phyloP scores from a whole-genome alignment of 2,329 filamentous ascomycete genomes.

The Daldinia sp. region DNA sequence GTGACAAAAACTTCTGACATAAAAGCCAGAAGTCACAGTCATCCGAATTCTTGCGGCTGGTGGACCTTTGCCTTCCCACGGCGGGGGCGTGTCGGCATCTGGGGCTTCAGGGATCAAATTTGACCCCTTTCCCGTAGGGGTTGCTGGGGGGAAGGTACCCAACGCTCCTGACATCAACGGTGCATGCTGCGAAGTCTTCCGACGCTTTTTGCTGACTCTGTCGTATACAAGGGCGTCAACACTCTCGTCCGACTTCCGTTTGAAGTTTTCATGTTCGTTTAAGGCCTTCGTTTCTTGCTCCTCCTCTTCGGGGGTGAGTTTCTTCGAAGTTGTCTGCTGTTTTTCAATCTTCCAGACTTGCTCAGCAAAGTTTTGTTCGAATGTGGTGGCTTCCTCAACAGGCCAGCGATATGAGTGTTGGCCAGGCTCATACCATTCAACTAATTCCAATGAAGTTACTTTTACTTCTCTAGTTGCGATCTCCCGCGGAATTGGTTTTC shows the following conservation, averaged over 20 bases:
- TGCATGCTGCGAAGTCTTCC: slow-evolving; percentile 47
- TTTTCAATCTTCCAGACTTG: slow-evolving; percentile 72
- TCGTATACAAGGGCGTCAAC: slow-evolving; percentile 66
- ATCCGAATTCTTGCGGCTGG: slow-evolving; percentile 85
- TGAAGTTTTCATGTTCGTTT: slow-evolving; percentile 64
- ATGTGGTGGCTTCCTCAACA: slow-evolving; percentile 75
- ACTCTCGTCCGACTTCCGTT: slow-evolving; percentile 65
- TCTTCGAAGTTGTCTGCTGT: slow-evolving; percentile 59
- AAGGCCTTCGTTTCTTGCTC: slow-evolving; percentile 63
- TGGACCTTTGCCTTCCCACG: slow-evolving; percentile 69
- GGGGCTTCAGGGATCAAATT: slow-evolving; percentile 62
- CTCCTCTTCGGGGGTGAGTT: slow-evolving; percentile 62
- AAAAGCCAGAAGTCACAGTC: slow-evolving; percentile 95
- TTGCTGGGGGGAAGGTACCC: slow-evolving; percentile 57
- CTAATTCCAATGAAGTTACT: slow-evolving; percentile 77
- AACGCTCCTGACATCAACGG: slow-evolving; percentile 67
- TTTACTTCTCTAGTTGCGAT: slow-evolving; percentile 83
- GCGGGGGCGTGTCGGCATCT: slow-evolving; percentile 58
- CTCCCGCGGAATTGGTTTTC: slow-evolving; percentile 83
- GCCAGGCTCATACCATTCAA: slow-evolving; percentile 87
- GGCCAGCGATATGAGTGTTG: slow-evolving; percentile 84
- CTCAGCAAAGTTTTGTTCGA: slow-evolving; percentile 79
- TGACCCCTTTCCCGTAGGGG: slow-evolving; percentile 56
- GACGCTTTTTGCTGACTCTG: slow-evolving; percentile 51
- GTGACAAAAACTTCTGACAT: slow-evolving; percentile 92